Conservation (phyloP, 768 basidiomycete species). For the Termitomyces sp. region DNA sequence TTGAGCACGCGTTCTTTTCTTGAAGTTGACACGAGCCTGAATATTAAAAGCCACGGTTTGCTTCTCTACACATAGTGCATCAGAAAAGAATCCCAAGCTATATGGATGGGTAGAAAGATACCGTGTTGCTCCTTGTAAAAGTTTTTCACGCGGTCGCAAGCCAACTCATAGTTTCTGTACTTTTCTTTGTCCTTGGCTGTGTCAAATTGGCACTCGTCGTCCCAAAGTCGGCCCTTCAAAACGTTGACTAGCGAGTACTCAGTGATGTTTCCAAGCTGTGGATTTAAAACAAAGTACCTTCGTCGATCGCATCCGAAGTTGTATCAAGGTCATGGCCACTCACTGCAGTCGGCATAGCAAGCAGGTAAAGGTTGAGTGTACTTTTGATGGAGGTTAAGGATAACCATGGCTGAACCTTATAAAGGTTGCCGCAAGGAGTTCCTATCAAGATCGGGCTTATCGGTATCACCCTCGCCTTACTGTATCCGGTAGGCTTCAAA, state of each 20-base stretch:
- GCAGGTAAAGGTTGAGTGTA: too few relatives aligned
- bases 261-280: neutral
- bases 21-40: constrained; percentile 68
- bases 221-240: constrained; percentile 44
- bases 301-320: constrained; percentile 11
- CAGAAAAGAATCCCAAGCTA: neutral
- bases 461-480: neutral
- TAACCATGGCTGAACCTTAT: neutral
- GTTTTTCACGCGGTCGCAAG: constrained; percentile 12
- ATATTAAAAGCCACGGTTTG: constrained; percentile 87
- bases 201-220: constrained; percentile 39
- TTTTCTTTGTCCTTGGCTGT: constrained; percentile 47
- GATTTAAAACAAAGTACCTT: neutral
- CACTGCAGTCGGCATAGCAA: neutral
- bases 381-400: neutral
- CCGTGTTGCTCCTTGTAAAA: constrained; percentile 14
- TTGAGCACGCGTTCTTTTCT: constrained; percentile 56
- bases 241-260: constrained; percentile 40
- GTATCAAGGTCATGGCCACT: constrained; percentile 5
- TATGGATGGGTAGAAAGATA: neutral
- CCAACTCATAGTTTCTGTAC: constrained; percentile 44
- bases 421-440: neutral
- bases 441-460: constrained; percentile 4
- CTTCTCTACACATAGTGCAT: constrained; percentile 45
- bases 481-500: neutral